Percentiles rank a stretch among this genome's conserved stretches.
Conservation (phyloP, 2,329 filamentous ascomycete species). For the Diaporthe ampelina region DNA sequence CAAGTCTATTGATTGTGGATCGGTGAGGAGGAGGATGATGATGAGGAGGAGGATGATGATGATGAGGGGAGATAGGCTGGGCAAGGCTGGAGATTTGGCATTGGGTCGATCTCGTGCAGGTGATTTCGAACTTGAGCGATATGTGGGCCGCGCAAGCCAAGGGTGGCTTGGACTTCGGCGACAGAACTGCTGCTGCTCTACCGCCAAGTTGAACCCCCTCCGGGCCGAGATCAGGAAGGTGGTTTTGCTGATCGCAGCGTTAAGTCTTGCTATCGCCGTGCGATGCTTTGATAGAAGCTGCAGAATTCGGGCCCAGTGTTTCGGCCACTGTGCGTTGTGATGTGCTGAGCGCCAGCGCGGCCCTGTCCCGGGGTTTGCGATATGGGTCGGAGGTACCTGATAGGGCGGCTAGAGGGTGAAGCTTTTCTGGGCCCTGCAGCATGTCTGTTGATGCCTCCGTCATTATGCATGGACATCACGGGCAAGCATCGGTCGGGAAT, state of each 20-base stretch:
- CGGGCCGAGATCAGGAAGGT: background rate
- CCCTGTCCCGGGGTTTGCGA: background rate
- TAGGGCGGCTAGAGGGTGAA: conserved; percentile 1
- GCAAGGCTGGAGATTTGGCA: background rate
- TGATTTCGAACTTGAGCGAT: background rate
- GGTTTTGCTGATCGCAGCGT: background rate
- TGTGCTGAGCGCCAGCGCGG: background rate
- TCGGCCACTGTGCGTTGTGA: conserved; percentile 19
- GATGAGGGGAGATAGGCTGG: background rate
- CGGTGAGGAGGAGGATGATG: background rate
- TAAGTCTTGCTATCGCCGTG: background rate
- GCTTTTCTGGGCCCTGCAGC: conserved; percentile 25
- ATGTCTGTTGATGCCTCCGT: conserved; percentile 1
- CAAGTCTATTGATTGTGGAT: background rate
- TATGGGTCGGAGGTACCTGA: background rate
- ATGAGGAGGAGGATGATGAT: background rate
- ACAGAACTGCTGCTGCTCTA: background rate
- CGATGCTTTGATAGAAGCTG: background rate
- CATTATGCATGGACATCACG: conserved; percentile 13
- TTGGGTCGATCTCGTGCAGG: conserved; percentile 25
- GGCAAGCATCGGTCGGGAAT: background rate
- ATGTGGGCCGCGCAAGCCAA: conserved; percentile 29
- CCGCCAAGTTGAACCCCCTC: background rate
- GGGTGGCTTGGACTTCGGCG: conserved; percentile 23
- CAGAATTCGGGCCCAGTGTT: conserved; percentile 15